Evolutionary conservation across 345 rosid species (phyloP).

Genomic region (Eucalyptus dawsonii): DNA sequence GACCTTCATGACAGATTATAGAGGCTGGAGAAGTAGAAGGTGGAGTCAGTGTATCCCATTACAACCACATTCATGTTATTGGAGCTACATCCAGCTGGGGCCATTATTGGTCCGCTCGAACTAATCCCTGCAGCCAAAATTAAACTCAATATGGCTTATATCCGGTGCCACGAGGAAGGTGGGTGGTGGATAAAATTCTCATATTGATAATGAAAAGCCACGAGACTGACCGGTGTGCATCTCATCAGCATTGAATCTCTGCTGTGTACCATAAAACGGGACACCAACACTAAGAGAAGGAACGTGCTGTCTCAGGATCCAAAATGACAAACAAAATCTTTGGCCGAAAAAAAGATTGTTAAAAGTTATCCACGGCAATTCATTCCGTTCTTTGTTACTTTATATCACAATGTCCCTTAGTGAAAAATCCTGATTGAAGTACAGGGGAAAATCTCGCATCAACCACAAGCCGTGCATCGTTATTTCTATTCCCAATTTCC

Average conservation of each 20-base stretch:
- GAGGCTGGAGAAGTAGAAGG: slow-evolving; percentile 74
- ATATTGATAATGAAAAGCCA: background rate
- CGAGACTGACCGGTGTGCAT: background rate
- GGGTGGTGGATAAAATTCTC: background rate
- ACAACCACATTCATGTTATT: slow-evolving; percentile 70
- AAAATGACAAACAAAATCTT: background rate
- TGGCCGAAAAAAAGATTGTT: background rate
- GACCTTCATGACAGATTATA: slow-evolving; percentile 80
- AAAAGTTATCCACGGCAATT: background rate
- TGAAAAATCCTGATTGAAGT: background rate
- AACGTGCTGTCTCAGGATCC: background rate
- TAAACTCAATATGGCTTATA: background rate
- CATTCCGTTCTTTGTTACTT: background rate
- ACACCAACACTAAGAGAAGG: background rate
- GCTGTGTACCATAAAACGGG: background rate
- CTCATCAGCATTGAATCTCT: background rate
- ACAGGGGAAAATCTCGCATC: background rate
- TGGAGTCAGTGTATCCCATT: slow-evolving; percentile 85
- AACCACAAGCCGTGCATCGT: background rate
- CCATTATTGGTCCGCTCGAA: slow-evolving; percentile 50
- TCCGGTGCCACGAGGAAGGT: background rate
- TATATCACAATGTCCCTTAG: background rate
- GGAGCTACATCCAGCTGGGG: slow-evolving; percentile 71
- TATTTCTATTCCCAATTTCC: background rate
- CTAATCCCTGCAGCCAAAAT: background rate